Evolutionary conservation across 768 basidiomycete genomes (phyloP).

Genomic region (Leccinum barrowsii): DNA sequence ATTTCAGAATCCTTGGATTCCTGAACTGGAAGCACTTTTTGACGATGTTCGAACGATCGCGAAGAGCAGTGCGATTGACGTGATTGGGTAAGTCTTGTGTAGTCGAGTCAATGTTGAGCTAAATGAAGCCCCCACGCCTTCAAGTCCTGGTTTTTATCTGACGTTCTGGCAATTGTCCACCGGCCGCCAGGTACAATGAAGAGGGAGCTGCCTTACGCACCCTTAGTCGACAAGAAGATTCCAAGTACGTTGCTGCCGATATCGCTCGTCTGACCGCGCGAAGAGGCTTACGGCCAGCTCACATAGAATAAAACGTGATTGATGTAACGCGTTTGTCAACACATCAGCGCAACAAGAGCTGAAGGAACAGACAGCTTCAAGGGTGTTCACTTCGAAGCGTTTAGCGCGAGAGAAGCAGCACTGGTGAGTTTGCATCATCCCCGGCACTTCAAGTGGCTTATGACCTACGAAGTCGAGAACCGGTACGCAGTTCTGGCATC

Average conservation of each 20-base stretch:
- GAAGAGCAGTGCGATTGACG: constrained; percentile 57
- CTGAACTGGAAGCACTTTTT: constrained; percentile 68
- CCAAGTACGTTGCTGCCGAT: constrained; percentile 56
- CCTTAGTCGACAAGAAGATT: constrained; percentile 67
- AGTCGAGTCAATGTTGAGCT: constrained; percentile 4
- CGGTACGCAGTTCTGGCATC: constrained; percentile 48
- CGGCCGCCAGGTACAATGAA: constrained; percentile 73
- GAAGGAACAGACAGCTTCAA: constrained; percentile 70
- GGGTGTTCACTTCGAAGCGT: constrained; percentile 73
- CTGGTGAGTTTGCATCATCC: constrained; percentile 42
- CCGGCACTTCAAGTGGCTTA: constrained; percentile 4
- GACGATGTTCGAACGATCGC: constrained; percentile 74
- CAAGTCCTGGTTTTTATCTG: constrained; percentile 85
- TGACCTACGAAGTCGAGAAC: constrained; percentile 24
- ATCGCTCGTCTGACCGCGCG: constrained; percentile 64
- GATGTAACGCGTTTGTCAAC: constrained; percentile 58
- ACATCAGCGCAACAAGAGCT: constrained; percentile 58
- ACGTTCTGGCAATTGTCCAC: constrained; percentile 98
- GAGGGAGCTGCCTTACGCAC: constrained; percentile 60
- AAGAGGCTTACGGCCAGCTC: constrained; percentile 53
- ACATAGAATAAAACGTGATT: constrained; percentile 62
- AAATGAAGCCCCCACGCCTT: neutral
- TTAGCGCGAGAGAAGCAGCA: constrained; percentile 75
- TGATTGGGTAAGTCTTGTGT: constrained; percentile 61
- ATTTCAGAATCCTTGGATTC: constrained; percentile 71